phyloP scores from a whole-genome alignment of 1,284 basidiomycete genomes.

The Austropuccinia psidii region DNA sequence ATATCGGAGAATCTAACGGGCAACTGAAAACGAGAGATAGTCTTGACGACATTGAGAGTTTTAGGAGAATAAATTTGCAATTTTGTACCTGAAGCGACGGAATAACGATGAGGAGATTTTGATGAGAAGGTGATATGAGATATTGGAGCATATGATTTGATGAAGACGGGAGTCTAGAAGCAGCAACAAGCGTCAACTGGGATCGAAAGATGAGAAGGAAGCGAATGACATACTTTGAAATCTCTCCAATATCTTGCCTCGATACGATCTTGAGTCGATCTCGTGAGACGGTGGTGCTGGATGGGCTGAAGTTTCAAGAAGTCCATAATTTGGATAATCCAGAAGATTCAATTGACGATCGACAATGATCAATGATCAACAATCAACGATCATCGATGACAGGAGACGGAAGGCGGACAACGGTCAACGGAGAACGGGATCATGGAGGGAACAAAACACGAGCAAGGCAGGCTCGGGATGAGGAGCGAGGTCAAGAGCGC shows the following conservation, averaged over 20 bases:
- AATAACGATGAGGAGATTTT: conserved; percentile 79
- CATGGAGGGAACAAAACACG: too few relatives aligned
- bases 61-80: conserved; percentile 93
- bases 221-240: conserved; percentile 4
- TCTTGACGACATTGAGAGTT: conserved; percentile 91
- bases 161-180: conserved; percentile 68
- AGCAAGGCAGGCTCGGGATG: too few relatives aligned
- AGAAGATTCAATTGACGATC: too few relatives aligned
- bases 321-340: too few relatives aligned
- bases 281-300: conserved; percentile 7
- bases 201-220: not conserved
- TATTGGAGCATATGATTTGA: conserved; percentile 90
- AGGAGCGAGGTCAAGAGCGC: too few relatives aligned
- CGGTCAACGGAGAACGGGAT: too few relatives aligned
- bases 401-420: too few relatives aligned
- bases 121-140: conserved; percentile 83
- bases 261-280: conserved; percentile 2
- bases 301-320: conserved; percentile 10
- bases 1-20: conserved; percentile 81
- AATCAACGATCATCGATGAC: too few relatives aligned
- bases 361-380: too few relatives aligned
- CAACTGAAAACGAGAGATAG: conserved; percentile 93
- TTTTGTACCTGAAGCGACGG: conserved; percentile 85
- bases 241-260: conserved; percentile 31
- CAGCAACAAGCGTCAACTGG: not conserved